phyloP scores from a whole-genome alignment of 2,329 filamentous ascomycete species.

The Sphaerulina vaccinii region DNA sequence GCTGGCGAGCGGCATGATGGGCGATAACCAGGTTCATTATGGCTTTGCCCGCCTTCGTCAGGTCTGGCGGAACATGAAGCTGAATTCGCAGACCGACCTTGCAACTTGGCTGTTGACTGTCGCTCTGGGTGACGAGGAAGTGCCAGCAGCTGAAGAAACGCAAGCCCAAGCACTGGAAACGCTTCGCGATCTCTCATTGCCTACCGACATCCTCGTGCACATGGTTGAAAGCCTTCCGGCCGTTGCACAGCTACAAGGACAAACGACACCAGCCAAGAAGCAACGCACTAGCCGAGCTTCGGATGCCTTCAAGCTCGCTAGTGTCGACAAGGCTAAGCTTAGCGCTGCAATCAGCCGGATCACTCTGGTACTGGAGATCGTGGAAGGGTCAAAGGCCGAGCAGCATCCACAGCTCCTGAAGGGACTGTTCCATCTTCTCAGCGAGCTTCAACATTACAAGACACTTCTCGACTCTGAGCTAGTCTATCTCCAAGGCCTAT shows the following conservation, averaged over 20 bases:
- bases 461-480: constrained; percentile 79
- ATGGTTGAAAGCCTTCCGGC: constrained; percentile 75
- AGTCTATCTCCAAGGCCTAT: constrained; percentile 83
- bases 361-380: constrained; percentile 83
- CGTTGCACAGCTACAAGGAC: constrained; percentile 68
- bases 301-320: constrained; percentile 61
- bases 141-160: constrained; percentile 38
- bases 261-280: constrained; percentile 72
- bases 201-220: constrained; percentile 67
- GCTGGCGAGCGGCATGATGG: constrained; percentile 48
- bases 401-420: constrained; percentile 74
- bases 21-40: constrained; percentile 49
- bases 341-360: constrained; percentile 69
- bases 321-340: constrained; percentile 64
- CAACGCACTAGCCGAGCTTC: constrained; percentile 67
- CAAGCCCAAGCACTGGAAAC: constrained; percentile 65
- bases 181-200: constrained; percentile 69
- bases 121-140: constrained; percentile 47
- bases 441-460: constrained; percentile 81
- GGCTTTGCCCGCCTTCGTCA: constrained; percentile 68
- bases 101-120: constrained; percentile 59
- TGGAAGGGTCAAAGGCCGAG: constrained; percentile 76
- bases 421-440: constrained; percentile 78
- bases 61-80: constrained; percentile 72
- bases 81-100: constrained; percentile 58